Evolutionary conservation across 2,329 filamentous ascomycete genomes (phyloP).

Genomic region (Fusarium sp.): DNA sequence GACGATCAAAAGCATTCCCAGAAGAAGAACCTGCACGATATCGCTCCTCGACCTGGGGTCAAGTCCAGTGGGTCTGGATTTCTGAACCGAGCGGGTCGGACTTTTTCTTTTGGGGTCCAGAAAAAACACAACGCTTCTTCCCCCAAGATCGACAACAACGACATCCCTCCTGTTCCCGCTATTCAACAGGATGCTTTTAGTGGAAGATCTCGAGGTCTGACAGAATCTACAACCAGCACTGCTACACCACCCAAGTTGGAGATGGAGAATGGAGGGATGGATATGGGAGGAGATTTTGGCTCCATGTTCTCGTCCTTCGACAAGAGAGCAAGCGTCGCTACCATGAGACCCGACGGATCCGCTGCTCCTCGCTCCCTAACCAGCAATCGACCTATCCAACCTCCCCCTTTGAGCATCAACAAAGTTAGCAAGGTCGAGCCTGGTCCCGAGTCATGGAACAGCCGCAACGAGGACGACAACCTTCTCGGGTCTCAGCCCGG

Average conservation of each 20-base stretch:
- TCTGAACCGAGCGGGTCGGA: constrained; percentile 68
- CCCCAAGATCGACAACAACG: constrained; percentile 50
- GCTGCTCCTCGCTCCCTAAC: constrained; percentile 61
- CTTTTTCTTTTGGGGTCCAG: constrained; percentile 70
- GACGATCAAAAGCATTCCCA: constrained; percentile 51
- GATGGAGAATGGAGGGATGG: constrained; percentile 60
- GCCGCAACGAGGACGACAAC: constrained; percentile 62
- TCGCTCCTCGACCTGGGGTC: constrained; percentile 57
- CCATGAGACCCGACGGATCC: constrained; percentile 58
- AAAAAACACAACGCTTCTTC: constrained; percentile 61
- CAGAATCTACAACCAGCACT: constrained; percentile 67
- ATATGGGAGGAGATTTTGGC: constrained; percentile 70
- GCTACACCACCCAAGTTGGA: constrained; percentile 65
- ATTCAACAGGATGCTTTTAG: constrained; percentile 52
- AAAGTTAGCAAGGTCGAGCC: constrained; percentile 60
- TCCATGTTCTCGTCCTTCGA: constrained; percentile 69
- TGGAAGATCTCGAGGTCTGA: constrained; percentile 63
- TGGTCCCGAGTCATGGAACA: constrained; percentile 63
- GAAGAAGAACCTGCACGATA: constrained; percentile 56
- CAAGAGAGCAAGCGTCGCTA: constrained; percentile 66
- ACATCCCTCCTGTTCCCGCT: constrained; percentile 56
- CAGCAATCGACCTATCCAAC: constrained; percentile 58
- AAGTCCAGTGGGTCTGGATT: constrained; percentile 67
- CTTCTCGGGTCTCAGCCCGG: constrained; percentile 58
- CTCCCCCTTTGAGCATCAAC: constrained; percentile 64